Conservation (phyloP, 805 yeast genomes). For the Clavispora phyllophila region DNA sequence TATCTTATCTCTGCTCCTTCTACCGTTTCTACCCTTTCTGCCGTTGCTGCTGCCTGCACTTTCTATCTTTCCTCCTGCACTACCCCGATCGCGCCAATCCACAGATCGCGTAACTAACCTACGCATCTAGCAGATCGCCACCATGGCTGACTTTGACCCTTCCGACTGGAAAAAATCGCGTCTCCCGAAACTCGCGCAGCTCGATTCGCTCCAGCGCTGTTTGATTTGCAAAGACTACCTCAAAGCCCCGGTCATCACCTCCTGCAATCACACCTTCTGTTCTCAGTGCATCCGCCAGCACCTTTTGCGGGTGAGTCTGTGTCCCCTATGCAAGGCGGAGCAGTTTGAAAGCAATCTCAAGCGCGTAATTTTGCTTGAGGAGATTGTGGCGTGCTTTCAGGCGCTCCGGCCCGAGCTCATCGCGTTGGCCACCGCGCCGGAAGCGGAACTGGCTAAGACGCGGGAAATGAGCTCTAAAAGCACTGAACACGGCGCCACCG, state of each 20-base stretch:
- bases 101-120: neutral
- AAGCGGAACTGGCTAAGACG: neutral
- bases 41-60: neutral
- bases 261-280: conserved; percentile 88
- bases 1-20: too few species aligned
- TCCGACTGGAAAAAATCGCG: conserved; percentile 59
- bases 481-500: too few species aligned
- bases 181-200: conserved; percentile 50
- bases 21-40: too few species aligned
- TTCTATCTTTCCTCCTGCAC: too few species aligned
- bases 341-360: conserved; percentile 65
- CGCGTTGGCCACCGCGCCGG: conserved; percentile 3
- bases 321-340: conserved; percentile 76
- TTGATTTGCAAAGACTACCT: conserved; percentile 84
- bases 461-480: too few species aligned
- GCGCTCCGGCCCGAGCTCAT: conserved; percentile 12
- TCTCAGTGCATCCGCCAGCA: conserved; percentile 78
- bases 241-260: conserved; percentile 73
- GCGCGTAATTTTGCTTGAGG: conserved; percentile 68
- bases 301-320: conserved; percentile 51
- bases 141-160: conserved; percentile 42
- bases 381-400: conserved; percentile 51
- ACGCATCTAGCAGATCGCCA: neutral
- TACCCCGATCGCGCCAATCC: too few species aligned
- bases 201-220: conserved; percentile 75